Evolutionary conservation across 306 rosid genomes (phyloP).

Genomic region (Quercus mongolica): DNA sequence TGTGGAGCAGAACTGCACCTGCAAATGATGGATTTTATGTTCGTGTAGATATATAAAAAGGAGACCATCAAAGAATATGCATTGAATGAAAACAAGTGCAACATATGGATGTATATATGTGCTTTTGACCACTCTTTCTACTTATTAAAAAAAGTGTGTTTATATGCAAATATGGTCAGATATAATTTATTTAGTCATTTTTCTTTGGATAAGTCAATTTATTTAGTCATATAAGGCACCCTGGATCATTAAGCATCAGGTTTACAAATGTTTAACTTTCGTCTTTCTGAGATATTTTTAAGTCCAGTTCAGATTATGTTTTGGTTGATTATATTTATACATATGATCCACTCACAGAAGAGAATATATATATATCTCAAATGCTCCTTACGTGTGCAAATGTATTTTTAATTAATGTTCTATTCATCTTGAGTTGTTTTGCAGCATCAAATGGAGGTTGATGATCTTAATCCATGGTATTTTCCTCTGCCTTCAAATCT

Average conservation of each 20-base stretch:
- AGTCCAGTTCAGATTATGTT: slow-evolving; percentile 13
- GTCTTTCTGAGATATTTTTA: neutral
- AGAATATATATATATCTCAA: neutral
- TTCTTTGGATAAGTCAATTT: neutral
- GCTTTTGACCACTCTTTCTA: neutral
- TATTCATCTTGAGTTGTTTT: slow-evolving; percentile 28
- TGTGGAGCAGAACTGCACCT: neutral
- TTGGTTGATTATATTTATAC: neutral
- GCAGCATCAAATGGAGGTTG: slow-evolving; percentile 51
- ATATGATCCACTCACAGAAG: neutral
- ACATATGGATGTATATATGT: neutral
- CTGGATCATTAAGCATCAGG: slow-evolving; percentile 3
- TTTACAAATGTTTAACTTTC: neutral
- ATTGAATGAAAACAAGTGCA: neutral
- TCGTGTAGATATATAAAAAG: neutral
- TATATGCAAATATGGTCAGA: neutral
- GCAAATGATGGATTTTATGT: neutral
- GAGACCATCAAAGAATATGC: neutral
- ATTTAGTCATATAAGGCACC: neutral
- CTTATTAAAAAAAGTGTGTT: neutral
- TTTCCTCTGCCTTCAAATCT: slow-evolving; percentile 77
- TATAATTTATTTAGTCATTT: neutral
- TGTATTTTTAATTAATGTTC: slow-evolving; percentile 10
- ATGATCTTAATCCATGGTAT: slow-evolving; percentile 75
- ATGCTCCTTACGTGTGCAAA: slow-evolving; percentile 1